Percentiles rank a stretch among this genome's conserved stretches.
Conservation (phyloP, 306 rosid genomes). For the Trifolium pratense region DNA sequence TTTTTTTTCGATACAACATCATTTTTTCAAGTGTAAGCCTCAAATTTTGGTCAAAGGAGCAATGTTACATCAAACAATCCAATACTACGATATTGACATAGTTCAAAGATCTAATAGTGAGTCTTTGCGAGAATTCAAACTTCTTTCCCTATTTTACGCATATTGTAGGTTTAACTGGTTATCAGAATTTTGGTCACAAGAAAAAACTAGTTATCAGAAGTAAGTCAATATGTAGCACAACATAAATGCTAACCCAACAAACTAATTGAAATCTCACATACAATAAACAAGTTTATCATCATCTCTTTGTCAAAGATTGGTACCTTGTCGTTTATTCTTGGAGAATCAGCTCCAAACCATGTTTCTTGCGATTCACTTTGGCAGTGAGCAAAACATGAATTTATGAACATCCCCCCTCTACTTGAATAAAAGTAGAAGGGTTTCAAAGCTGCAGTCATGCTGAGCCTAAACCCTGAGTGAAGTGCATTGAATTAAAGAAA, state of each 20-base stretch:
- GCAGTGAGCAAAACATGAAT: conserved; percentile 98
- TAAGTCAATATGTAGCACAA: background rate
- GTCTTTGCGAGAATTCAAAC: conserved; percentile 2
- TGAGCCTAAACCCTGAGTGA: conserved; percentile 65
- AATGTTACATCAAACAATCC: conserved; percentile 5
- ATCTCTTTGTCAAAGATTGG: background rate
- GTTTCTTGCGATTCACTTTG: conserved; percentile 95
- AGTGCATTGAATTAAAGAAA: conserved; percentile 11
- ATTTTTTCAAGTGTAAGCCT: background rate
- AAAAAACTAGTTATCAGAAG: background rate
- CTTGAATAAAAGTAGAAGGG: conserved; percentile 55
- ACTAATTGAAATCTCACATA: conserved; percentile 13
- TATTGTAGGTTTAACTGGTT: background rate
- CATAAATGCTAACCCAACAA: conserved; percentile 8
- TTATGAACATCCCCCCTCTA: conserved; percentile 82
- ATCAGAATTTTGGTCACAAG: no score
- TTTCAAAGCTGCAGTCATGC: conserved; percentile 66
- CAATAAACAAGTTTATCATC: conserved; percentile 10
- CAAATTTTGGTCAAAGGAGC: conserved; percentile 3
- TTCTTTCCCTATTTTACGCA: conserved; percentile 6
- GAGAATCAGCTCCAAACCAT: conserved; percentile 79
- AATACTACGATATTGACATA: conserved; percentile 6
- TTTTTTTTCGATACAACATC: no score
- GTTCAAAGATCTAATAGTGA: background rate
- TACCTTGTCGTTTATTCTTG: conserved; percentile 78